Base-by-base conservation (phyloP, 148 eudicot genomes). In the Limonium bicolor region DNA sequence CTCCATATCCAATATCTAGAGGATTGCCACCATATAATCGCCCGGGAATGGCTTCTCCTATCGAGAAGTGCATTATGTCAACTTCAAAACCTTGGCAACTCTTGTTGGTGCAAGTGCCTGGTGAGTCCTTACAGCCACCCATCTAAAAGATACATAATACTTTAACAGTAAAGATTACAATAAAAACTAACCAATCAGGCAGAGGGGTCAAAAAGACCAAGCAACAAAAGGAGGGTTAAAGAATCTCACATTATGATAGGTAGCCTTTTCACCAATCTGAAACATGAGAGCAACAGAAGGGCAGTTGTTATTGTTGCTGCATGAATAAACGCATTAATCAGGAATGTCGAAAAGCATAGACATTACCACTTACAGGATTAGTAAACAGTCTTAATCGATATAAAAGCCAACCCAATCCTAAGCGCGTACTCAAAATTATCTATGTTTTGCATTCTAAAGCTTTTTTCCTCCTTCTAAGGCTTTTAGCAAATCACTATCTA, bases 251-350 rank as follows among this genome's bases (percentile, higher is more conserved):
- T 70, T 62, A 56, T 86, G 87, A 63, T 86, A 86, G 4, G 96
- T 57, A 48, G 93, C 96, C 53, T 68, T 77, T 30, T 86, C 84
- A 52, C 96, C 96, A 43, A 86, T 68, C 86, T 81, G 87, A 70
- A 86, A 86, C 93, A 86, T 78, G 70, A 86, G 66, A 17, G 96
- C 81, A 59, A 81, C 79, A 26, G 96, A 86, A 36, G 96, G 87
- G 58, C 96, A 86, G 48, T 74, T 74, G 47, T 54, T 53, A 64
- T 51, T 59, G 48, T 72, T 53, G 21, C 96, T 86, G 87, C 73
- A 75, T 26, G 39, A 55, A 13, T 14, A 43, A 13, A 43, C n/a
- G 48, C n/a, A n/a, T n/a, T n/a, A n/a, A n/a, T n/a, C n/a, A n/a
- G n/a, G n/a, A n/a, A n/a, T n/a, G n/a, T n/a, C n/a, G n/a, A n/a